Evolutionary conservation across 2,329 filamentous ascomycete species (phyloP), one percentile per base, ranked within the genome.

Genomic region (Fusarium dimerum): DNA sequence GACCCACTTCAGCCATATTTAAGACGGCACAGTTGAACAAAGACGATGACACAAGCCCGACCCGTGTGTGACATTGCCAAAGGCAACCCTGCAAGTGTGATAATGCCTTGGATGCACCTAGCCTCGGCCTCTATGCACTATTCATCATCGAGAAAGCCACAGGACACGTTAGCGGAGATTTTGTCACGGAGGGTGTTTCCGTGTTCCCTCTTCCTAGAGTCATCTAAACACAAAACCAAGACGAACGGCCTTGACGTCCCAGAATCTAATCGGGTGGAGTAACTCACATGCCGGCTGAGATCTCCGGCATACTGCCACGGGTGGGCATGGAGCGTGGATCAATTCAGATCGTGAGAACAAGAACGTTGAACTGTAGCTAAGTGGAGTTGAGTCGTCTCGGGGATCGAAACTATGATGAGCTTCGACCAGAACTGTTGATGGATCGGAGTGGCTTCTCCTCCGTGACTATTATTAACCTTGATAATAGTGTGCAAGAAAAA

Each of bases 61-160:
- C 45, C 16, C 5, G 47, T 56, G 58, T 55, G 52, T 54, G 58
- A 56, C 54, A 52, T 48, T 56, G 52, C 51, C 54, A 44, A 50
- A 45, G 52, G 51, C 41, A 56, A 56, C 65, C 69, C 69, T 71
- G 69, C 60, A 68, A 55, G 53, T 71, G 69, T 70, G 67, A 73
- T 70, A 73, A 73, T 73, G 71, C 71, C 65, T 71, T 73, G 62
- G 60, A 66, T 71, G 69, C 68, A 67, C 50, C 50, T 55, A 57
- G 55, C 59, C 50, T 56, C 47, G 57, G 48, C 52, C 60, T 57
- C 60, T 60, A 51, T 60, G 59, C 54, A 55, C 48, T 55, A 47
- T 44, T 34, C 60, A 44, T 54, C 52, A 55, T 59, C 53, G 52
- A 52, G 44, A 53, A 63, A 60, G 57, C 60, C 57, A 59, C 59